Percentiles rank a stretch among this genome's conserved stretches.
Evolutionary conservation across 176 grass and related monocot species (phyloP).

Genomic region (Hordeum vulgare): MorexV3_pseudomolecules_assembly NC_058520.1:231760590-231761089

Average conservation of each 20-base stretch:
- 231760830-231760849: constrained; percentile 10
- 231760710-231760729: not conserved
- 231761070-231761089: not conserved
- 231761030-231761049: constrained; percentile 16
- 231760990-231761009: not conserved
- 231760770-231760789: not conserved
- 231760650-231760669: not conserved
- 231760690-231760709: not conserved
- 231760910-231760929: not conserved
- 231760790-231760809: not conserved
- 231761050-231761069: constrained; percentile 23
- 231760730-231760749: not conserved
- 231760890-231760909: not conserved
- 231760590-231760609: not conserved
- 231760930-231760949: not conserved
- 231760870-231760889: not conserved
- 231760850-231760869: not conserved
- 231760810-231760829: not conserved
- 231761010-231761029: constrained; percentile 13
- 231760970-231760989: not conserved
- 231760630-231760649: not conserved
- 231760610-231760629: not conserved
- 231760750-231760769: not conserved
- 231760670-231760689: not conserved
- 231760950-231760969: not conserved